Percentiles rank a stretch among this genome's conserved stretches.
These are phyloP conservation scores for Vinca major DNA, from an alignment of 305 asterid species.

Conservation along the genomic window DNA sequence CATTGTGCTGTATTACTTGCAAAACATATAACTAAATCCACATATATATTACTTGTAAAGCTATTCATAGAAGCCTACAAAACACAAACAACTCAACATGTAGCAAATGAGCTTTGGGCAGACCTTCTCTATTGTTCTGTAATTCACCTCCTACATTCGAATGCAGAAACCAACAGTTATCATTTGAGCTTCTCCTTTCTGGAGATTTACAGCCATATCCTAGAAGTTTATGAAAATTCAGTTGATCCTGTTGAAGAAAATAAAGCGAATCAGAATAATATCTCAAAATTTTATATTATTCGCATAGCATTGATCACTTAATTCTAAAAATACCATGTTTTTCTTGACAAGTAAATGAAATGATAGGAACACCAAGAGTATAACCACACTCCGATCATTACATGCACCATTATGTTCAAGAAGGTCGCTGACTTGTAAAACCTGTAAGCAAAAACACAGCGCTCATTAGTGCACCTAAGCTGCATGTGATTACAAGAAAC, in stretches of 20 bases:
- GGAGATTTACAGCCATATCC: slow-evolving; percentile 62
- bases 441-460: slow-evolving; percentile 46
- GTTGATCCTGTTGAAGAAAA: slow-evolving; percentile 48
- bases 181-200: slow-evolving; percentile 36
- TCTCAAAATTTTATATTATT: slow-evolving; percentile 11
- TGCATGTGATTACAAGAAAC: not conserved
- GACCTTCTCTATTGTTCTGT: slow-evolving; percentile 48
- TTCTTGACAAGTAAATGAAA: slow-evolving; percentile 85
- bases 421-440: slow-evolving; percentile 89
- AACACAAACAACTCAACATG: not conserved
- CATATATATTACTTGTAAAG: not conserved
- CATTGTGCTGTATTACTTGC: too few species aligned
- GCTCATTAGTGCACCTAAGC: slow-evolving; percentile 22
- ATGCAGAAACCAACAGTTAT: slow-evolving; percentile 32
- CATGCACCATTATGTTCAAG: slow-evolving; percentile 89
- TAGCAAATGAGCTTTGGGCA: slow-evolving; percentile 2
- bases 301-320: not conserved
- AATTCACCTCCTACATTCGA: slow-evolving; percentile 16
- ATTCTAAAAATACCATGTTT: slow-evolving; percentile 49
- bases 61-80: too few species aligned
- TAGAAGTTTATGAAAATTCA: slow-evolving; percentile 84
- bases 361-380: slow-evolving; percentile 87
- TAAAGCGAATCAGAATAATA: slow-evolving; percentile 12
- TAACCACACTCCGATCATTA: slow-evolving; percentile 69
- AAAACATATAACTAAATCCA: too few species aligned